A percentile compares a stretch with the other conserved stretches of the same genome.
Conservation (phyloP, 176 grass and related monocot species). For the Musa troglodytarum region DNA sequence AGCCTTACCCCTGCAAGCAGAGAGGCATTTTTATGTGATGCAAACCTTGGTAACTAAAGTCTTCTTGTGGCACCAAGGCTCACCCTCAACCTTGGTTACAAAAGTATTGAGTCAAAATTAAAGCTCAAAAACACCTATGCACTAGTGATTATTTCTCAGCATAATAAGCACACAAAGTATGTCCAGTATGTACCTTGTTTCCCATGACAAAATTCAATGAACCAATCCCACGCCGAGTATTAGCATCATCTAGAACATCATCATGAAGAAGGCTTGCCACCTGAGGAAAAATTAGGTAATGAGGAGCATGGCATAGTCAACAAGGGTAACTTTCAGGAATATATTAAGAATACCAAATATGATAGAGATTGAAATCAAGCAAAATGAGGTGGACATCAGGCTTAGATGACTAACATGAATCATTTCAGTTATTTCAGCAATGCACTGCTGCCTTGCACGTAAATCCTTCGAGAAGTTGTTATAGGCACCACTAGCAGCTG, state of each 20-base stretch:
- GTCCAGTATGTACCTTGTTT: constrained; percentile 58
- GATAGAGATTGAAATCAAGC: not conserved
- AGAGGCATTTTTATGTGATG: too few species aligned
- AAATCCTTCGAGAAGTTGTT: constrained; percentile 28
- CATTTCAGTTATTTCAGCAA: constrained; percentile 99
- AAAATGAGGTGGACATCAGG: not conserved
- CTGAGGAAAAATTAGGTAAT: constrained; percentile 14
- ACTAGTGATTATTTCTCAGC: too few species aligned
- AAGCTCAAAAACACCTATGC: too few species aligned
- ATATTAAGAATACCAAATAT: not conserved
- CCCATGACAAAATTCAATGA: constrained; percentile 94
- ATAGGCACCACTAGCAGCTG: constrained; percentile 9
- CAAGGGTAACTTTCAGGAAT: not conserved
- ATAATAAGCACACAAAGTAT: too few species aligned
- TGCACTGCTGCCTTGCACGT: constrained; percentile 57
- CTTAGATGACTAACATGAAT: constrained; percentile 66
- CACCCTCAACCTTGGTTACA: too few species aligned
- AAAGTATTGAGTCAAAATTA: too few species aligned
- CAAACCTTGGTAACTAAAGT: too few species aligned
- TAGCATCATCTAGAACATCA: constrained; percentile 95
- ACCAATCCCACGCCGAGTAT: constrained; percentile 85
- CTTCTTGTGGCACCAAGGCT: too few species aligned
- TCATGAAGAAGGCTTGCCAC: constrained; percentile 96
- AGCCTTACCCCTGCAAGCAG: too few species aligned
- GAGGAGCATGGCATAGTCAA: not conserved